Base-by-base conservation (phyloP, 768 basidiomycete genomes). In the Russula griseocarnosa region DNA sequence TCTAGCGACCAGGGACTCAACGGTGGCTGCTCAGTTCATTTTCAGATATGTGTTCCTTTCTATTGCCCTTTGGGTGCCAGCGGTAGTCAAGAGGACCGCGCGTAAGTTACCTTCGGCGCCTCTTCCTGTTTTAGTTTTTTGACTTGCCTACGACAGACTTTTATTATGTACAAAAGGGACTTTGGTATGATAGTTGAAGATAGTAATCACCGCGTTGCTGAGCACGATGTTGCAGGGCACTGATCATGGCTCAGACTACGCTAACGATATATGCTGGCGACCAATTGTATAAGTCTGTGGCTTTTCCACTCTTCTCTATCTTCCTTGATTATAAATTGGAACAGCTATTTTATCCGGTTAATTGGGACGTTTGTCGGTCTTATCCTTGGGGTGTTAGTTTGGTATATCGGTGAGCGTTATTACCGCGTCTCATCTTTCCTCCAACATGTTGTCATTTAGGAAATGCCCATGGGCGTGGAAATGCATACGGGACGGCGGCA, bases 181-280 rank as follows among this genome's bases (percentile, higher is more conserved):
- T 83, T 5, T 85, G 80, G 79, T 79, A 62, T 53, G 75, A 58
- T 11, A 4, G 14, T 3, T 20, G 9, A 16, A 47, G 24, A 2
- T 52, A 1, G 1, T 16, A 32, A 18, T 40, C 32, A 50, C 10
- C 22, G 5, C 13, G 40, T 40, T 34, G 28, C 69, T 55, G 57
- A 36, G 20, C 14, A 38, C 6, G 28, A n/a, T 40, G 16, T 22
- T 32, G 6, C 47, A 77, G 82, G 83, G 82, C 82, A 5, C 72
- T 85, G 54, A 83, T 85, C 69, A 85, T 84, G 81, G 79, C 82
- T n/a, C 85, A 86, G 67, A 84, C 81, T 1, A 83, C 81, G 16
- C 62, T 85, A 58, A 83, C 80, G 52, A 77, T 85, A 40, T 85
- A 79, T 67, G 78, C 79, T 3, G 82, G 83, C n/a, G 83, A 86